Evolutionary conservation across 1,284 basidiomycete genomes (phyloP), one percentile per base, ranked within the genome.

Genomic region (Marasmius sp.): DNA sequence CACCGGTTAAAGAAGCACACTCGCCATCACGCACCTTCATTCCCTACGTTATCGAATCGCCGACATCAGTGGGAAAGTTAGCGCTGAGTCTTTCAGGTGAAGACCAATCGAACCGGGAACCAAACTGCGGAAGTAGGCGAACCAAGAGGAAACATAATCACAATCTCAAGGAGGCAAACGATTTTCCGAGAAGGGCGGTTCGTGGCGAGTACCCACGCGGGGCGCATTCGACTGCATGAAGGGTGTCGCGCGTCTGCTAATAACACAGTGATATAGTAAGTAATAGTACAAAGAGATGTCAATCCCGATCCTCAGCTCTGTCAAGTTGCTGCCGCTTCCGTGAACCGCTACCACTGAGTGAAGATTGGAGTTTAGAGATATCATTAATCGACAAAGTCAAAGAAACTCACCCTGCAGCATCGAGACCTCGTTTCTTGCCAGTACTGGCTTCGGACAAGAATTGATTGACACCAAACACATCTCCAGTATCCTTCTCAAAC

Each of bases 391-490:
- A 51, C 52, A 51, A 43, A n/a, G 62, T 16, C 58, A 45, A 57
- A 34, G 58, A 62, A 45, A 85, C 89, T 81, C 72, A 91, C 83
- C 81, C 87, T 56, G 84, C 83, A 56, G 87, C 88, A 71, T 93
- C 91, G 71, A 93, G 69, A n/a, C 94, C 91, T 66, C 95, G 83
- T 79, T 98, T 98, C 72, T 88, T 90, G 6, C 95, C 96, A 20
- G 90, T 89, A 82, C 96, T 98, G 12, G 97, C 97, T 72, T 96
- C 94, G 72, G 98, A 94, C 79, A 99, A 84, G 82, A 99, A 99
- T 74, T 97, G 90, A 75, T 97, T 93, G 67, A 99, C 85, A 66
- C 97, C 96, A 73, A 99, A 99, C n/a, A 98, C 95, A 82, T 99
- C 97, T 7, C 87, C 85, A 0, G 91, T 88, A 71, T 99, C 97